Conservation (phyloP, 2,329 filamentous ascomycete species). For the Lasiodiplodia citricola region DNA sequence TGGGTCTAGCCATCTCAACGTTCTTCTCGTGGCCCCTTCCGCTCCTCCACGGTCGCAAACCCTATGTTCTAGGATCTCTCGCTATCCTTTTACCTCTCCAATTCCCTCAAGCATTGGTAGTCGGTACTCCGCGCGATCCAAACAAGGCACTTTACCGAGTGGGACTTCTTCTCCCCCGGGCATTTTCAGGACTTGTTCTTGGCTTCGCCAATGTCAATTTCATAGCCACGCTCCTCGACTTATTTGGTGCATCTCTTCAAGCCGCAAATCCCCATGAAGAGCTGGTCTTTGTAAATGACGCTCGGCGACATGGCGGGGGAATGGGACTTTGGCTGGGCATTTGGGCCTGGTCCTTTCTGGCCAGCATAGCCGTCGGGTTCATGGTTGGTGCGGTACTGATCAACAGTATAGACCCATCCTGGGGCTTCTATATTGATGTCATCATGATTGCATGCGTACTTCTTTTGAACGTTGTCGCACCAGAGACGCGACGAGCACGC, state of each 20-base stretch:
- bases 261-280: conserved; percentile 75
- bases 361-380: conserved; percentile 74
- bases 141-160: conserved; percentile 55
- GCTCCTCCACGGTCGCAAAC: conserved; percentile 76
- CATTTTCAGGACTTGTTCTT: conserved; percentile 69
- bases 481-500: conserved; percentile 72
- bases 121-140: conserved; percentile 55
- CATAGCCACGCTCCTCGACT: conserved; percentile 71
- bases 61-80: conserved; percentile 73
- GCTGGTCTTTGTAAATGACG: conserved; percentile 68
- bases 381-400: conserved; percentile 74
- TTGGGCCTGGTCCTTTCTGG: conserved; percentile 77
- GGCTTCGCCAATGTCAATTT: conserved; percentile 82
- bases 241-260: conserved; percentile 78
- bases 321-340: conserved; percentile 80
- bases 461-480: conserved; percentile 71
- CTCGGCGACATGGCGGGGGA: conserved; percentile 75
- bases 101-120: conserved; percentile 73
- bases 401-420: conserved; percentile 66
- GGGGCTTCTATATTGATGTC: conserved; percentile 78
- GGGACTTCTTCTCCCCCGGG: conserved; percentile 67
- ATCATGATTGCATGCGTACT: conserved; percentile 69
- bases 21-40: conserved; percentile 76
- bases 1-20: conserved; percentile 72
- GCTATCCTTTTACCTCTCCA: conserved; percentile 73